phyloP scores from a whole-genome alignment of 495 filamentous ascomycete species.

The Hamigera avellanea region DNA sequence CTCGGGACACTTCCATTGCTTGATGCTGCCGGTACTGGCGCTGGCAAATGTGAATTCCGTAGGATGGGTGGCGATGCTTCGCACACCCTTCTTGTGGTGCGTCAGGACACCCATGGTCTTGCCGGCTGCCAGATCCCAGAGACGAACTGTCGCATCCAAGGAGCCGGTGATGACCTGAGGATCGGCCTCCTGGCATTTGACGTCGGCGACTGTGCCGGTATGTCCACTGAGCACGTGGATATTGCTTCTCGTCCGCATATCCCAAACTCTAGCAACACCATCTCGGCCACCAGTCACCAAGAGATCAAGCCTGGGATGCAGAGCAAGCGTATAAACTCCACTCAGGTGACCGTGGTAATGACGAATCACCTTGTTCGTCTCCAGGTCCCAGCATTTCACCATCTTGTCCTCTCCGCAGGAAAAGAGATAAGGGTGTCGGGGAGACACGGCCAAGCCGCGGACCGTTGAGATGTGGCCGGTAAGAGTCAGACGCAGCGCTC shows the following conservation, averaged over 20 bases:
- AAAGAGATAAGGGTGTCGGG: slow-evolving; percentile 93
- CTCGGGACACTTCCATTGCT: slow-evolving; percentile 99
- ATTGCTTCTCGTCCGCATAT: slow-evolving; percentile 94
- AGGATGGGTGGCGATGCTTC: slow-evolving; percentile 76
- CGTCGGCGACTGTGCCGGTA: slow-evolving; percentile 73
- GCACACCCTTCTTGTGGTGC: slow-evolving; percentile 96
- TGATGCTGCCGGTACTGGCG: slow-evolving; percentile 85
- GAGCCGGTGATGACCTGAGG: slow-evolving; percentile 90
- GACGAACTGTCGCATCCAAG: slow-evolving; percentile 79
- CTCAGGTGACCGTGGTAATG: slow-evolving; percentile 98
- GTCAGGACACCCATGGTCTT: slow-evolving; percentile 95
- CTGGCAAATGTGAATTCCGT: slow-evolving; percentile 94
- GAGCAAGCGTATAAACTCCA: slow-evolving; percentile 82
- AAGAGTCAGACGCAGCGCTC: slow-evolving; percentile 69
- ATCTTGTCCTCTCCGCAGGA: slow-evolving; percentile 99
- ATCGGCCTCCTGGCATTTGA: slow-evolving; percentile 92
- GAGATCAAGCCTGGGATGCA: slow-evolving; percentile 91
- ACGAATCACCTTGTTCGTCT: slow-evolving; percentile 96
- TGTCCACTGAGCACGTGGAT: slow-evolving; percentile 90
- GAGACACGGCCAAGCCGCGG: slow-evolving; percentile 82
- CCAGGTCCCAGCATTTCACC: slow-evolving; percentile 99
- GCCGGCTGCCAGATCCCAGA: slow-evolving; percentile 94
- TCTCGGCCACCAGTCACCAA: slow-evolving; percentile 92
- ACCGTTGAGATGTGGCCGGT: slow-evolving; percentile 98
- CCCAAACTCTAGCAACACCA: slow-evolving; percentile 91